These are phyloP conservation scores for Rhodosporidiobolus odoratus DNA, from an alignment of 768 basidiomycete species.

Conservation along the genomic window DNA sequence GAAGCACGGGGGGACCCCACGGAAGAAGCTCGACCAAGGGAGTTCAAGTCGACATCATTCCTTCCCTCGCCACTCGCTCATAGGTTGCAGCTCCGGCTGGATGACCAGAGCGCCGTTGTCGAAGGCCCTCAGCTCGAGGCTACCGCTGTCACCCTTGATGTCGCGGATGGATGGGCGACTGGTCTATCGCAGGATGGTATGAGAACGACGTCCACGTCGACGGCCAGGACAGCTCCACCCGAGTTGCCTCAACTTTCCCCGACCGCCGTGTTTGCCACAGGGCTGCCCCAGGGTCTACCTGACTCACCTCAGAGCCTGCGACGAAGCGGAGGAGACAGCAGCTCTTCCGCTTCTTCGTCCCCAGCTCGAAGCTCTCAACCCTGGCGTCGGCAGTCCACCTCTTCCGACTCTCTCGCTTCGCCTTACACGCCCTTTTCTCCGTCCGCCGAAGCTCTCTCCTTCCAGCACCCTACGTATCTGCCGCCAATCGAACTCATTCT, in stretches of 20 bases:
- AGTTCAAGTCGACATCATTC: conserved; percentile 50
- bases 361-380: background rate
- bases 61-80: conserved; percentile 46
- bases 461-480: background rate
- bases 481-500: conserved; percentile 36
- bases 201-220: background rate
- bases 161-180: background rate
- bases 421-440: conserved; percentile 7
- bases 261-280: background rate
- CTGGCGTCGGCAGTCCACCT: background rate
- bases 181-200: background rate
- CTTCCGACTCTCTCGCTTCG: conserved; percentile 5
- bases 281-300: background rate
- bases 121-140: conserved; percentile 20
- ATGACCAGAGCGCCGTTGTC: background rate
- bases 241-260: background rate
- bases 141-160: background rate
- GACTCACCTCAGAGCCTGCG: background rate
- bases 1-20: background rate
- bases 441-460: background rate
- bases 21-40: background rate
- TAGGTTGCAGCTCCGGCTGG: conserved; percentile 42
- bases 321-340: background rate
- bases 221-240: background rate
- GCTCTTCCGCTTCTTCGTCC: background rate